These are phyloP conservation scores for Dothideomycetes sp. DNA, from an alignment of 2,329 filamentous ascomycete genomes.

Conservation along the genomic window DNA sequence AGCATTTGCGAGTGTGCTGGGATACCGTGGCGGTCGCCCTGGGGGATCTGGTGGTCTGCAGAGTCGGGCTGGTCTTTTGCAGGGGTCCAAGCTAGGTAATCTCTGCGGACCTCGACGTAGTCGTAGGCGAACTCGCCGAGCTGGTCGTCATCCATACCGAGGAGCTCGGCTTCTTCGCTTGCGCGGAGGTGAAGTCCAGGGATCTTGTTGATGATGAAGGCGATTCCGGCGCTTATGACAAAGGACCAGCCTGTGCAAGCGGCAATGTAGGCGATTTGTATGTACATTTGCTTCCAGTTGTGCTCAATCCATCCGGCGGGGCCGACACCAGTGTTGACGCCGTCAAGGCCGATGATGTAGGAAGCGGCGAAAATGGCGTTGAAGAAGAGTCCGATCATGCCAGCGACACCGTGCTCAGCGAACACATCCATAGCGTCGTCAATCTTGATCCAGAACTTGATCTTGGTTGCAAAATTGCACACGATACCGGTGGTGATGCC, in stretches of 20 bases:
- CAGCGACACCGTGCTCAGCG: slow-evolving; percentile 77
- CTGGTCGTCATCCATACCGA: slow-evolving; percentile 84
- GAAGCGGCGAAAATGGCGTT: slow-evolving; percentile 61
- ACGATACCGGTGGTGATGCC: slow-evolving; percentile 53
- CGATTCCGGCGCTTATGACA: slow-evolving; percentile 60
- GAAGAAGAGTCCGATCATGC: slow-evolving; percentile 69
- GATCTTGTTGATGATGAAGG: slow-evolving; percentile 62
- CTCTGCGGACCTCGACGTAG: slow-evolving; percentile 78
- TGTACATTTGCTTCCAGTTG: slow-evolving; percentile 64
- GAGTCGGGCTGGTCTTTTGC: slow-evolving; percentile 54
- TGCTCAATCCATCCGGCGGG: slow-evolving; percentile 64
- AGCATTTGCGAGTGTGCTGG: slow-evolving; percentile 57
- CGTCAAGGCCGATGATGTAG: slow-evolving; percentile 64
- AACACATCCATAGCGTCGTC: slow-evolving; percentile 88
- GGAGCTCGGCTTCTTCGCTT: slow-evolving; percentile 69
- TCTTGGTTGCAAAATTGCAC: slow-evolving; percentile 78
- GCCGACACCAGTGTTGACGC: slow-evolving; percentile 50
- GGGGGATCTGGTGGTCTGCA: slow-evolving; percentile 50
- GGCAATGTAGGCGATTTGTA: slow-evolving; percentile 67
- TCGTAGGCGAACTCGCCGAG: slow-evolving; percentile 86
- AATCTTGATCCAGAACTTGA: slow-evolving; percentile 65
- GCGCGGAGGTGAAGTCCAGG: slow-evolving; percentile 72
- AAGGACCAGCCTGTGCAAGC: slow-evolving; percentile 60
- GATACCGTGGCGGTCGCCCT: slow-evolving; percentile 59
- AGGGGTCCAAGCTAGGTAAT: slow-evolving; percentile 81